Percentiles rank a stretch among this genome's conserved stretches.
Evolutionary conservation across 768 basidiomycete species (phyloP).

Genomic region (Tulasnella sp.): DNA sequence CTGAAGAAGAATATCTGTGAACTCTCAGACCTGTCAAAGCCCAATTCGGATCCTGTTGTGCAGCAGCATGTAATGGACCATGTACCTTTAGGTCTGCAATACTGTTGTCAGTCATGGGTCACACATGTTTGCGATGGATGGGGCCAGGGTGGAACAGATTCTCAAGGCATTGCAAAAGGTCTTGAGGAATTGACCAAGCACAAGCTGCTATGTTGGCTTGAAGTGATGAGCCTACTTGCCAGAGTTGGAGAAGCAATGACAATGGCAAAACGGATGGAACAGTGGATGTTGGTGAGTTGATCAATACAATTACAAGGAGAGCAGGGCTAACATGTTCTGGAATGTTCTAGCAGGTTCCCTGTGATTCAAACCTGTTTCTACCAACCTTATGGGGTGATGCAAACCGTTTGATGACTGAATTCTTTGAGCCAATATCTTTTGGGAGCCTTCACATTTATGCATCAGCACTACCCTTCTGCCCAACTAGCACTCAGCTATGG

Average conservation of each 20-base stretch:
- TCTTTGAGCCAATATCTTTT: not conserved
- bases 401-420: not conserved
- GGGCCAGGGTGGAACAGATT: too few species aligned
- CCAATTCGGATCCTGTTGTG: not conserved
- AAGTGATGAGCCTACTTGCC: too few species aligned
- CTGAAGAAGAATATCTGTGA: not conserved
- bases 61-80: not conserved
- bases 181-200: too few species aligned
- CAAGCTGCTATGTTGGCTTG: too few species aligned
- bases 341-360: too few species aligned
- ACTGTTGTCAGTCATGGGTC: not conserved
- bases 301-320: too few species aligned
- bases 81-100: not conserved
- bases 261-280: too few species aligned
- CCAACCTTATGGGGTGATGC: not conserved
- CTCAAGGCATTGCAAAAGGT: too few species aligned
- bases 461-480: not conserved
- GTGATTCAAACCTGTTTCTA: too few species aligned
- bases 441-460: not conserved
- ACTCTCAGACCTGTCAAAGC: not conserved
- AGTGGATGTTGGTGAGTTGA: too few species aligned
- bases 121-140: not conserved
- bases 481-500: not conserved
- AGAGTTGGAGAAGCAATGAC: too few species aligned
- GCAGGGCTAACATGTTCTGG: too few species aligned